Base-by-base conservation (phyloP, 768 basidiomycete species). In the Termitomyces sp. region DNA sequence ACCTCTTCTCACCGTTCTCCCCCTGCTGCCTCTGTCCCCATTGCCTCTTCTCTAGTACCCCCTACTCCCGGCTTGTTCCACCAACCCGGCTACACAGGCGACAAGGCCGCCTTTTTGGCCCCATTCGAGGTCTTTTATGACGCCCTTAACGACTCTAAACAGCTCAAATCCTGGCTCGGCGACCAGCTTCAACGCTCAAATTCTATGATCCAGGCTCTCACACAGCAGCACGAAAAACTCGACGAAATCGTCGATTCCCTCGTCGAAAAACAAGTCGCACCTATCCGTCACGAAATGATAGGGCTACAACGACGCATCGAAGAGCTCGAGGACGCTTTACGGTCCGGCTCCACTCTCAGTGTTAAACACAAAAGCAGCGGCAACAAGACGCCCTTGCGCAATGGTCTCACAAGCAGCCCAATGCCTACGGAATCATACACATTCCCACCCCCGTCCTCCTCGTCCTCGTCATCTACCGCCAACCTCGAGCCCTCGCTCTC, bases 121-220 rank as follows among this genome's bases (percentile, higher is more conserved):
- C 90, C 89, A 2, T 94, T 93, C 60, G 88, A 87, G 63, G 68
- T 78, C 50, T 93, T 94, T 68, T 94, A 92, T 65, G 90, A 93
- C 56, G 85, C 90, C 3, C 80, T 94, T 32, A 79, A 84, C 53
- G 92, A 92, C 66, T 84, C 87, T 15, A 85, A 82, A 64, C 82
- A 89, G 64, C 79, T 93, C 55, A 91, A 92, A 70, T 63, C 67
- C 37, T 90, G 90, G 85, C 75, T 93, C 7, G 73, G 76, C 22
- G 87, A 88, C 44, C 90, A 93, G 68, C 70, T 92, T 34, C 77
- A 81, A 58, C 81, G 79, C 64, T 83, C 85, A 35, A 81, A 78
- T 52, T 60, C 78, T 14, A 74, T 87, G 32, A 73, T 83, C 55
- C 73, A 77, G 58, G 72, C 70, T 22, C 66, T 83, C 53, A 70